Base-by-base conservation (phyloP, 2,329 filamentous ascomycete species). In the Aspergillus sp. region DNA sequence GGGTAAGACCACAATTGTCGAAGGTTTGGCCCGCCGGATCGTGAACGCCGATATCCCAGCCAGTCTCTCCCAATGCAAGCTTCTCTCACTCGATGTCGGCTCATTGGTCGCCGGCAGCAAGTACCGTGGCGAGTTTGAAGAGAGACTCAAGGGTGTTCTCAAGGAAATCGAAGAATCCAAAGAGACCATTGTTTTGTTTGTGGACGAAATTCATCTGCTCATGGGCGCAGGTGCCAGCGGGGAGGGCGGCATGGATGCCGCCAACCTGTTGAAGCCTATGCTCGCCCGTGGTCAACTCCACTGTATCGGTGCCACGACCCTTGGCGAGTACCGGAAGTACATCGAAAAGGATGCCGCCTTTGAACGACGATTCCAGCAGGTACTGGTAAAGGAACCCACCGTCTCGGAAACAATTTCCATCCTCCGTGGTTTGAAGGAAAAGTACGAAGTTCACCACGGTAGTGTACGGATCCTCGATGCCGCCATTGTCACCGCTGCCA, bases 281-380 rank as follows among this genome's bases (percentile, higher is more conserved):
- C 87, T 99, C 69, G 95, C 95, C 63, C 89, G 95, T 74, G 95
- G 95, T 57, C 94, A 98, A 77, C 84, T 99, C 62, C 95, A 99
- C 84, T 99, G 95, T 74, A 98, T 99, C 66, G 95, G 95, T 77
- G 95, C 95, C 6, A 99, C 95, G 2, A 99, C 95, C 1, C 85
- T 99, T 61, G 88, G 89, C 64, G 95, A 99, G 77, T 99, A 99
- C 80, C 88, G 95, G 73, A 99, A 99, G 79, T 98, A 99, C 79
- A 97, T 99, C 66, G 95, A 99, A 78, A 99, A 99, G 80, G 95
- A 99, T 72, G 91, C 92, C 50, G 95, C 95, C 51, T 99, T 99
- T 76, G 95, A 99, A 80, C 92, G 95, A 79, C 91, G 95, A 77
- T 99, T 99, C 85, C 95, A 99, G 77, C 95, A 99, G 79, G 95